Conservation (phyloP, 2,329 filamentous ascomycete genomes). For the Ilyonectria destructans region DNA sequence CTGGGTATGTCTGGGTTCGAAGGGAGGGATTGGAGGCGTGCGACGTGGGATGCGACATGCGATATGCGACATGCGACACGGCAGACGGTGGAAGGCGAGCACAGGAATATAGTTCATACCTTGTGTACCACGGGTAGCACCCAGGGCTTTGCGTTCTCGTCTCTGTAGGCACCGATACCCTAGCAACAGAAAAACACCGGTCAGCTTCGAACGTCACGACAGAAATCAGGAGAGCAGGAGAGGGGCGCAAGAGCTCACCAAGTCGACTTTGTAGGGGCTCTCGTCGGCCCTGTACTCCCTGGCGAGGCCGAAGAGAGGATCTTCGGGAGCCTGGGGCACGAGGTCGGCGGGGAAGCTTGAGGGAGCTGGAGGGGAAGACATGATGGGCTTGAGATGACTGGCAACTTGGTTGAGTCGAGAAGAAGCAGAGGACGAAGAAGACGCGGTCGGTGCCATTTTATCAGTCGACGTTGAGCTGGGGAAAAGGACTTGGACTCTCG, state of each 20-base stretch:
- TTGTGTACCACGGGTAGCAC: constrained; percentile 96
- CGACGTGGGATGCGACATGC: constrained; percentile 21
- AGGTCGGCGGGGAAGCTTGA: constrained; percentile 83
- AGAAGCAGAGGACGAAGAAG: constrained; percentile 65
- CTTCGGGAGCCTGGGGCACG: constrained; percentile 93
- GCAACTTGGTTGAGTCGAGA: constrained; percentile 74
- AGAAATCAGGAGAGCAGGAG: constrained; percentile 5
- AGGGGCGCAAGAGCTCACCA: constrained; percentile 71
- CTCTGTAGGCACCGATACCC: constrained; percentile 93
- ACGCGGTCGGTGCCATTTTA: constrained; percentile 52
- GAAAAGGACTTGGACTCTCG: constrained; percentile 26
- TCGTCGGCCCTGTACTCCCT: constrained; percentile 88
- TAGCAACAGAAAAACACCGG: constrained; percentile 47
- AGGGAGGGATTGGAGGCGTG: constrained; percentile 19
- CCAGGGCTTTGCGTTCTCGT: constrained; percentile 97
- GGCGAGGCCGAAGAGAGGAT: constrained; percentile 95
- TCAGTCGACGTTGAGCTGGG: constrained; percentile 48
- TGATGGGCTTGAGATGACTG: constrained; percentile 78
- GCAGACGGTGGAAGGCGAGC: constrained; percentile 26
- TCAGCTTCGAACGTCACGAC: constrained; percentile 31
- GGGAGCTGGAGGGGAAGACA: constrained; percentile 52
- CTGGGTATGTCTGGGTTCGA: constrained; percentile 29
- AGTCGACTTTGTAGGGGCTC: constrained; percentile 87
- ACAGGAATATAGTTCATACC: constrained; percentile 66
- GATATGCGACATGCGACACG: constrained; percentile 31